Percentiles rank a stretch among this genome's conserved stretches.
phyloP scores from a whole-genome alignment of 1,139 yeast genomes.

The Wickerhamomyces sp. region DNA sequence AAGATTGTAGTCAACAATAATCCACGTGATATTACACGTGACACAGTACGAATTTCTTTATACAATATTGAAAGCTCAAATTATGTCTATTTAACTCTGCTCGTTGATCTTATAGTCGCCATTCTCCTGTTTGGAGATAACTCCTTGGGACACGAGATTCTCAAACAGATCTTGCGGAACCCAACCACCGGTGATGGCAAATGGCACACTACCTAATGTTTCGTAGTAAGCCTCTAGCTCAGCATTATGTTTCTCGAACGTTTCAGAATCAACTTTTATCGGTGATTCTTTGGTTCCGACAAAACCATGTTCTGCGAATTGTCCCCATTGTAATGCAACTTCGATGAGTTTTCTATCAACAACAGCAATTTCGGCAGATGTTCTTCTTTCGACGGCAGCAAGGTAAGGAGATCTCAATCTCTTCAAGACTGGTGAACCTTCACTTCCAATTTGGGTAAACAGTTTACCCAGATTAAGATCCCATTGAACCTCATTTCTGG shows the following conservation, averaged over 20 bases:
- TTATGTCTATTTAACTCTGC: no score
- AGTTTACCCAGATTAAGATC: conserved; percentile 67
- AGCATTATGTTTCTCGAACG: conserved; percentile 47
- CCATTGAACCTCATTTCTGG: conserved; percentile 89
- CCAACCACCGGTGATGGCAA: conserved; percentile 93
- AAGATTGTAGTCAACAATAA: no score
- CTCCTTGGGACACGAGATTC: conserved; percentile 59
- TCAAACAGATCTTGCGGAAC: conserved; percentile 90
- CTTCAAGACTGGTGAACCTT: conserved; percentile 66
- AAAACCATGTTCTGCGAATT: conserved; percentile 58
- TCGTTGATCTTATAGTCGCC: conserved; percentile 38
- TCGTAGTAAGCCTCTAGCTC: conserved; percentile 64
- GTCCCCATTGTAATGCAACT: conserved; percentile 70
- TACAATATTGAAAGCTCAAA: no score
- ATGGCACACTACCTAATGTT: conserved; percentile 66
- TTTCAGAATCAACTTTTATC: conserved; percentile 48
- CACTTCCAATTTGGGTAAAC: conserved; percentile 65
- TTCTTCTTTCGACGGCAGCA: conserved; percentile 60
- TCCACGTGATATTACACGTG: no score
- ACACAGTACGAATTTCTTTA: no score
- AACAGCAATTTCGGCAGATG: conserved; percentile 57
- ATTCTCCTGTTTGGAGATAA: conserved; percentile 42
- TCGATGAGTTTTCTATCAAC: conserved; percentile 68
- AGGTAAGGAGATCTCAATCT: conserved; percentile 60
- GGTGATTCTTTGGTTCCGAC: conserved; percentile 49